These are phyloP conservation scores for Pythium vanterpoolii DNA, from an alignment of 352 stramenopile species.

Conservation along the genomic window DNA sequence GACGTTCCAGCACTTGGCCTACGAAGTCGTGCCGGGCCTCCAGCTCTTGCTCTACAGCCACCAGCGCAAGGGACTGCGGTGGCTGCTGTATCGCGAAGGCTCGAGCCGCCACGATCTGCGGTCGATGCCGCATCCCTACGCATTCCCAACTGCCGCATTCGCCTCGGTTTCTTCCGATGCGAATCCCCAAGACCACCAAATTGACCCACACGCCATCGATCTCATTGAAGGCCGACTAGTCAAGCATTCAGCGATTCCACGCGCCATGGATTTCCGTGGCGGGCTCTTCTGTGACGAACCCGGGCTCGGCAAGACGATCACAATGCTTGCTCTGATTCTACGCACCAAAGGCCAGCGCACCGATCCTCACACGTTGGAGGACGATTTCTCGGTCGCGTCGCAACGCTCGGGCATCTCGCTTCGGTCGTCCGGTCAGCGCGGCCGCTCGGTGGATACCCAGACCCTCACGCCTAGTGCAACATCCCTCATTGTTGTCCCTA, in stretches of 20 bases:
- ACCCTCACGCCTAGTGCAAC: constrained; percentile 45
- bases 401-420: constrained; percentile 18
- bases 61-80: constrained; percentile 72
- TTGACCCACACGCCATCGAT: constrained; percentile 37
- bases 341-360: constrained; percentile 63
- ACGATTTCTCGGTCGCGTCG: background rate
- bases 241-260: constrained; percentile 9
- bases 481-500: constrained; percentile 68
- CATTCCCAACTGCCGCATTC: constrained; percentile 22
- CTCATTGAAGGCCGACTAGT: constrained; percentile 50
- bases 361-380: background rate
- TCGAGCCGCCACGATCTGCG: constrained; percentile 4
- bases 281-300: constrained; percentile 85
- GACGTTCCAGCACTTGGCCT: constrained; percentile 76
- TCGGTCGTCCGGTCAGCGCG: constrained; percentile 37
- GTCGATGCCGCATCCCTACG: constrained; percentile 45
- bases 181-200: constrained; percentile 3
- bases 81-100: constrained; percentile 73
- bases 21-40: constrained; percentile 77
- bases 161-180: background rate
- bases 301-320: constrained; percentile 84
- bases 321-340: constrained; percentile 76
- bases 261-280: constrained; percentile 44
- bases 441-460: constrained; percentile 41
- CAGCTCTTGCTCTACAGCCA: constrained; percentile 73